These are phyloP conservation scores for Brassica cretica DNA, from an alignment of 345 rosid species.

Conservation along the genomic window DNA sequence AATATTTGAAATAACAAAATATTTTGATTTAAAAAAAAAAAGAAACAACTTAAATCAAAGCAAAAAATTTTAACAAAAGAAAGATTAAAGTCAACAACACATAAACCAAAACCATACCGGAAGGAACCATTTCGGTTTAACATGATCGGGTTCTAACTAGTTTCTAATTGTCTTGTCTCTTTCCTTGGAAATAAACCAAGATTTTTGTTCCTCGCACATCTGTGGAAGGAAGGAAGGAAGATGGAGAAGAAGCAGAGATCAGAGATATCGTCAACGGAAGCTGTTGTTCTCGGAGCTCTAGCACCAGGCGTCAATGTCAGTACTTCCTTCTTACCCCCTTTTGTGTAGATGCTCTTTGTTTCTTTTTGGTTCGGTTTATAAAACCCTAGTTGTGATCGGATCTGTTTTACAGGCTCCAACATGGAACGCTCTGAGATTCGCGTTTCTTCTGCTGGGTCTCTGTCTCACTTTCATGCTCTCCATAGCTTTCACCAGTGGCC, in stretches of 20 bases:
- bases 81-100: too few relatives aligned
- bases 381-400: constrained; percentile 17
- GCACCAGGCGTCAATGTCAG: constrained; percentile 87
- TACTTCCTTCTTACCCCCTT: not conserved
- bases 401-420: constrained; percentile 62
- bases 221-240: not conserved
- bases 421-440: constrained; percentile 72
- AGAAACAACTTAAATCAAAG: too few relatives aligned
- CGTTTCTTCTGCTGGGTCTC: constrained; percentile 71
- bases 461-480: constrained; percentile 75
- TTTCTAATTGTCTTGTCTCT: not conserved
- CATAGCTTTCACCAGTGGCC: constrained; percentile 76
- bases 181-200: not conserved
- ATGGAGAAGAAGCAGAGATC: constrained; percentile 42
- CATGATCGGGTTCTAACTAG: not conserved
- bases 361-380: not conserved
- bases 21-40: too few relatives aligned
- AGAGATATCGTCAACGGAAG: constrained; percentile 58
- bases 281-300: constrained; percentile 81
- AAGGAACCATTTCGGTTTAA: constrained; percentile 1
- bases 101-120: too few relatives aligned
- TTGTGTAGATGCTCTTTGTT: not conserved
- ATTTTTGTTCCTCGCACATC: not conserved
- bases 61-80: too few relatives aligned
- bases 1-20: too few relatives aligned